Base-by-base conservation (phyloP, 495 filamentous ascomycete species). In the Filosporella fistucella region DNA sequence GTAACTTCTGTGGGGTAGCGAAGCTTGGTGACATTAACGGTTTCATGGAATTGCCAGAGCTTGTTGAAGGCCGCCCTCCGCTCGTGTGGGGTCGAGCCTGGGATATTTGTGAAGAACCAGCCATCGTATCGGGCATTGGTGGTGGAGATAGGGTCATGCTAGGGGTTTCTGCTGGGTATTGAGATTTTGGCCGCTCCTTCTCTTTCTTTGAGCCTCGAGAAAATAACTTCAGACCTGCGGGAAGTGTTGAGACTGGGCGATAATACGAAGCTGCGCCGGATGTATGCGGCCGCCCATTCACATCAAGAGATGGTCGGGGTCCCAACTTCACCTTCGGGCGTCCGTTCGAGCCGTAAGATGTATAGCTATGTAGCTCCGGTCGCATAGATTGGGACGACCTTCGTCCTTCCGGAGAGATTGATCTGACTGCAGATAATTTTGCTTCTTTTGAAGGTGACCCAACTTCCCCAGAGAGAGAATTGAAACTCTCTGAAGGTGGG, bases 241-340 rank as follows among this genome's bases (percentile, higher is more conserved):
- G 80, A 22, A 93, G 66, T 10, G 85, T 77, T 8, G 85, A 82
- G n/a, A 89, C 77, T 12, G 85, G 87, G 20, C 86, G 76, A 54
- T 82, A 76, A 30, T 82, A 76, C 37, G 54, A 57, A 32, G 51
- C 23, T 42, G 58, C 45, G 12, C 64, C 64, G 13, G 84, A 71
- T 10, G 82, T 84, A 38, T 82, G 75, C 32, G 84, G 79, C 30
- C 86, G 75, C 35, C 81, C 79, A 47, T 63, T 75, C 22, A 71
- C 68, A 52, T 94, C 89, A 20, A 84, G 67, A 3, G 85, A 87
- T 41, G 88, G 89, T 40, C 90, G 77, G 16, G 90, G 90, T 8
- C 85, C 90, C 22, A 91, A 76, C 59, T 89, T 94, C 46, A 93
- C 81, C 51, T 89, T 91, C 30, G 77, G 81, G 45, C 81, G 84